A percentile compares a stretch with the other conserved stretches of the same genome.
These are phyloP conservation scores for Aspergillus heteromorphus DNA, from an alignment of 495 filamentous ascomycete species.

Conservation along the genomic window DNA sequence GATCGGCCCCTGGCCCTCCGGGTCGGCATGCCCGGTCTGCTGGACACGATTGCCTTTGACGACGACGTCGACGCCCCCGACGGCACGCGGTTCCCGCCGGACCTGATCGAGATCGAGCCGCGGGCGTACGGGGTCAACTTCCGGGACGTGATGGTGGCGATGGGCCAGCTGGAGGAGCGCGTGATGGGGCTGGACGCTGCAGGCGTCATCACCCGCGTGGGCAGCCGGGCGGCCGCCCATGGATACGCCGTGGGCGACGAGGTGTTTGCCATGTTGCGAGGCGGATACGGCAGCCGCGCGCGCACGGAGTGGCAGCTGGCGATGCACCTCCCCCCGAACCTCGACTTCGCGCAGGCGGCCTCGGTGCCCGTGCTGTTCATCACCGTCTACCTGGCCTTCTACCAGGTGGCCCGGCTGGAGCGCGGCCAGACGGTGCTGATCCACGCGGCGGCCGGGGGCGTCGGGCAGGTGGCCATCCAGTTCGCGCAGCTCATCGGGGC, in stretches of 20 bases:
- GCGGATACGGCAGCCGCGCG: not conserved
- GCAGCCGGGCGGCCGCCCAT: conserved; percentile 12
- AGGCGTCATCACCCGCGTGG: conserved; percentile 33
- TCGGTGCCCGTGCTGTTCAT: conserved; percentile 8
- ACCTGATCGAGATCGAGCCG: conserved; percentile 23
- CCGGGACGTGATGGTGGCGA: conserved; percentile 36
- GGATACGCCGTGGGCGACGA: conserved; percentile 35
- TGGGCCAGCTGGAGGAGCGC: conserved; percentile 29
- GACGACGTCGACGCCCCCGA: not conserved
- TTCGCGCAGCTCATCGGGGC: conserved; percentile 51
- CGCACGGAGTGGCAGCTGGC: not conserved
- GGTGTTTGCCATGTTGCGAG: conserved; percentile 17
- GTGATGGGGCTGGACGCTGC: conserved; percentile 37
- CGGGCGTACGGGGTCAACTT: conserved; percentile 35
- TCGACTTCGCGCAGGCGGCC: conserved; percentile 9
- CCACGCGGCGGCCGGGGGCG: conserved; percentile 51
- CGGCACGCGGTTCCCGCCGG: not conserved
- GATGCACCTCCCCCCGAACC: conserved; percentile 8
- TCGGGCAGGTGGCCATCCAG: conserved; percentile 57
- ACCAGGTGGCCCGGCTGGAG: conserved; percentile 35
- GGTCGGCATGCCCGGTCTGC: conserved; percentile 18
- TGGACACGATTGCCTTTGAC: conserved; percentile 12
- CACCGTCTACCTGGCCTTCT: conserved; percentile 5
- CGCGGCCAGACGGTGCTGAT: conserved; percentile 53
- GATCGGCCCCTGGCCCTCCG: not conserved